Conservation (phyloP, 179 eudicot genomes). For the Beta macrorhiza region DNA sequence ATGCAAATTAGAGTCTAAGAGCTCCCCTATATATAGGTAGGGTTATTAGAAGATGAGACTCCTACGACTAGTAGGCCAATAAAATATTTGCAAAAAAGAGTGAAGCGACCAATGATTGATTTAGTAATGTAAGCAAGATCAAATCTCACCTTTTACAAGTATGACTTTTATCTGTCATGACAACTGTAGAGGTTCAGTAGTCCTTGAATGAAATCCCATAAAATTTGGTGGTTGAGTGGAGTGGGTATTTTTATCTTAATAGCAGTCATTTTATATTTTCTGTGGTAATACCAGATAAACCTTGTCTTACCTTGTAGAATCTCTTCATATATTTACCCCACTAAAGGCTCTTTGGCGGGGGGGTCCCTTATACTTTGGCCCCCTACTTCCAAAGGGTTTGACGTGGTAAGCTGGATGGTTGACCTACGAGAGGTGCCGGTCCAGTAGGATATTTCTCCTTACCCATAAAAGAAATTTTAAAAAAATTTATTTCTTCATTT, state of each 20-base stretch:
- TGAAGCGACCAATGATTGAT: slow-evolving; percentile 57
- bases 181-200: slow-evolving; percentile 61
- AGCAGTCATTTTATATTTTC: neutral
- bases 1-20: slow-evolving; percentile 7
- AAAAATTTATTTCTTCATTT: slow-evolving; percentile 2
- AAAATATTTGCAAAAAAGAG: slow-evolving; percentile 12
- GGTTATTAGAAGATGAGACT: slow-evolving; percentile 26
- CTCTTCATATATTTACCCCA: neutral
- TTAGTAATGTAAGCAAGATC: slow-evolving; percentile 54
- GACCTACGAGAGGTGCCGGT: no score
- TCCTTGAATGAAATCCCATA: slow-evolving; percentile 43
- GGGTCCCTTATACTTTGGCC: no score
- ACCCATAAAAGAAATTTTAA: no score
- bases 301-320: slow-evolving; percentile 15
- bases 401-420: no score
- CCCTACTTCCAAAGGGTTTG: no score
- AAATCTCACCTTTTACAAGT: slow-evolving; percentile 45
- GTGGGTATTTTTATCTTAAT: slow-evolving; percentile 28
- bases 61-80: slow-evolving; percentile 21
- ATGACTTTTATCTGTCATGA: slow-evolving; percentile 36
- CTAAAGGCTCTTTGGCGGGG: no score
- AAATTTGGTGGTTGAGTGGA: slow-evolving; percentile 67
- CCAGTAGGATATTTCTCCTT: no score
- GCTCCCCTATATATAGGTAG: slow-evolving; percentile 41
- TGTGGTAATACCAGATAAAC: slow-evolving; percentile 1